These are phyloP conservation scores for Microthyrium microscopicum DNA, from an alignment of 2,329 filamentous ascomycete species.

Conservation along the genomic window DNA sequence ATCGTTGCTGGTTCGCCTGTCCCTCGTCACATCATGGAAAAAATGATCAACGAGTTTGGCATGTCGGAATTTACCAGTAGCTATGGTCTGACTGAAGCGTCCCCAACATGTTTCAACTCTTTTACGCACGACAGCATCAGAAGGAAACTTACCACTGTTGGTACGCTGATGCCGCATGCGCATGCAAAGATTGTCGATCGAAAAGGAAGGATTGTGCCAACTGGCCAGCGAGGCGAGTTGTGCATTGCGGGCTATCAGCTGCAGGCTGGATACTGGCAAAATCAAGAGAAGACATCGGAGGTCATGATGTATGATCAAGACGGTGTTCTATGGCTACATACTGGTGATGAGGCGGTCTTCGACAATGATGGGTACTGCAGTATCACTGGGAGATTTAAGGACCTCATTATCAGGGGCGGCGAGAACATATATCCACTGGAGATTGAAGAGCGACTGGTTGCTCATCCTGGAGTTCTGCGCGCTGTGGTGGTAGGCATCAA, in stretches of 20 bases:
- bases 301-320: slow-evolving; percentile 50
- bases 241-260: slow-evolving; percentile 67
- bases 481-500: slow-evolving; percentile 56
- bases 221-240: slow-evolving; percentile 55
- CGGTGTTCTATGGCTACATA: slow-evolving; percentile 27
- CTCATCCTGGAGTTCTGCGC: slow-evolving; percentile 43
- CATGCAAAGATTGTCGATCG: slow-evolving; percentile 62
- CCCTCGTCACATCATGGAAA: slow-evolving; percentile 57
- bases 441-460: slow-evolving; percentile 55
- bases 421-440: slow-evolving; percentile 43
- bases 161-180: slow-evolving; percentile 56
- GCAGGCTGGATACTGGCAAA: slow-evolving; percentile 47
- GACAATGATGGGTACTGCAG: slow-evolving; percentile 40
- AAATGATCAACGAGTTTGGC: slow-evolving; percentile 51
- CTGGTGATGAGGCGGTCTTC: slow-evolving; percentile 22
- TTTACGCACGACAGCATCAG: slow-evolving; percentile 56
- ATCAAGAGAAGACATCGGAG: slow-evolving; percentile 58
- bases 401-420: slow-evolving; percentile 56
- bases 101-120: slow-evolving; percentile 66
- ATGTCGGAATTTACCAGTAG: slow-evolving; percentile 51
- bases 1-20: slow-evolving; percentile 69
- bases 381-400: slow-evolving; percentile 63
- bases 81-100: slow-evolving; percentile 53
- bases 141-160: slow-evolving; percentile 53
- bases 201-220: slow-evolving; percentile 46